A percentile compares a stretch with the other conserved stretches of the same genome.
These are phyloP conservation scores for Talaromyces stipitatus DNA, from an alignment of 495 filamentous ascomycete genomes.

Conservation along the genomic window DNA sequence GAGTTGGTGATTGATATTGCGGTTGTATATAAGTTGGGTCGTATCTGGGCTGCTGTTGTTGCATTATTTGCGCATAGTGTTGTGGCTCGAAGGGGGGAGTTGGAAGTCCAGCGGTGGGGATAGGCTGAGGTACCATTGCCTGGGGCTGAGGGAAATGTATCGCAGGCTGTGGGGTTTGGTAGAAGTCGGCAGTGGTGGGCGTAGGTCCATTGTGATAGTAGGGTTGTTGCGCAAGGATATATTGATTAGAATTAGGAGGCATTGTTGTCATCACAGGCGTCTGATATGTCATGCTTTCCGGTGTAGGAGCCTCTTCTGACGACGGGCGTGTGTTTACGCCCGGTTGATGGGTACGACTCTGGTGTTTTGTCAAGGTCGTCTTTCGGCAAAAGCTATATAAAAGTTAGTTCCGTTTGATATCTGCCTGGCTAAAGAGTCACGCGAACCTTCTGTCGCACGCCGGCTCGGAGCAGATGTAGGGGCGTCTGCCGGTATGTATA, in stretches of 20 bases:
- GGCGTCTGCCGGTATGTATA: conserved; percentile 78
- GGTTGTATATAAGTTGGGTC: conserved; percentile 30
- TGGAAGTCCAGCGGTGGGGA: conserved; percentile 1
- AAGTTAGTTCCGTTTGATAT: conserved; percentile 11
- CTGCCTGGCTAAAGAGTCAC: background rate
- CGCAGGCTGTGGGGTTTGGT: conserved; percentile 8
- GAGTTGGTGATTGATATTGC: conserved; percentile 27
- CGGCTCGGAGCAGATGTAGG: conserved; percentile 72
- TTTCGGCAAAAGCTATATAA: conserved; percentile 71
- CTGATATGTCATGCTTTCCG: conserved; percentile 31
- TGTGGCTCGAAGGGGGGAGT: conserved; percentile 13
- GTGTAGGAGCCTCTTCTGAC: conserved; percentile 30
- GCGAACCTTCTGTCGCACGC: conserved; percentile 75
- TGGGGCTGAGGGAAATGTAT: background rate
- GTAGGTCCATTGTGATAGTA: conserved; percentile 21
- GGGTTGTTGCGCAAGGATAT: conserved; percentile 31
- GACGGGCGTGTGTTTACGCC: conserved; percentile 41
- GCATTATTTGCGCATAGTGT: conserved; percentile 31
- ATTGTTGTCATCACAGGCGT: conserved; percentile 18
- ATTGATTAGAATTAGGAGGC: conserved; percentile 28
- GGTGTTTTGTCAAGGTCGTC: conserved; percentile 82
- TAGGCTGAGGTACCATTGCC: conserved; percentile 18
- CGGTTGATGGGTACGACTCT: conserved; percentile 59
- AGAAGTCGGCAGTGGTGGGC: conserved; percentile 31
- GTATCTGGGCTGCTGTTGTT: conserved; percentile 17